A percentile compares a stretch with the other conserved stretches of the same genome.
These are phyloP conservation scores for Parietaria judaica DNA, from an alignment of 306 rosid species.

Conservation along the genomic window DNA sequence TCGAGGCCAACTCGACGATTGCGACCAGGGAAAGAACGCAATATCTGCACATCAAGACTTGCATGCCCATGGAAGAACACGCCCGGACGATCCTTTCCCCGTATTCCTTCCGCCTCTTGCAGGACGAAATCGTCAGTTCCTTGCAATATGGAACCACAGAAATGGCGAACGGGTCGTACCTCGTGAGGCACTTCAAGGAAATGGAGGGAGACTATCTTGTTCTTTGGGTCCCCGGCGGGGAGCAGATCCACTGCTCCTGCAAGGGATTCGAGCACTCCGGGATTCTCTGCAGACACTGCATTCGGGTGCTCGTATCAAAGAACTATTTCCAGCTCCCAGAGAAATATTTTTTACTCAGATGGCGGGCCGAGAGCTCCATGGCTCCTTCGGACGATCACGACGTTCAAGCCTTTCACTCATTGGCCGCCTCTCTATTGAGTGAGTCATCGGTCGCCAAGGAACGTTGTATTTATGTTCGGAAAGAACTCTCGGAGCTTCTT, in stretches of 20 bases:
- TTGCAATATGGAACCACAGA: constrained; percentile 40
- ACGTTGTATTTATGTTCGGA: constrained; percentile 34
- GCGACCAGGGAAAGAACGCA: constrained; percentile 30
- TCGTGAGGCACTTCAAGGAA: constrained; percentile 48
- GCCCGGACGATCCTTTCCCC: constrained; percentile 48
- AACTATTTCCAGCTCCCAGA: constrained; percentile 56
- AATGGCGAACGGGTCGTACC: constrained; percentile 47
- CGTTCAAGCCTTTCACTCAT: constrained; percentile 38
- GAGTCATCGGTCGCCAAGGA: constrained; percentile 47
- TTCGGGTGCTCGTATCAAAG: constrained; percentile 41
- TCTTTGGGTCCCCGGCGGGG: constrained; percentile 41
- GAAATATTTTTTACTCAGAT: constrained; percentile 44
- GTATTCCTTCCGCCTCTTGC: constrained; percentile 46
- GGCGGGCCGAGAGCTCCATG: constrained; percentile 38
- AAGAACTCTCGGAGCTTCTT: constrained; percentile 42
- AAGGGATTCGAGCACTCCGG: constrained; percentile 65
- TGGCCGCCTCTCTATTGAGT: constrained; percentile 36
- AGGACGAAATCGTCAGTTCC: constrained; percentile 41
- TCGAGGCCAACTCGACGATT: constrained; percentile 26
- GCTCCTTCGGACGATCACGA: constrained; percentile 23
- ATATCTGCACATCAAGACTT: constrained; percentile 36
- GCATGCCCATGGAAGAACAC: constrained; percentile 69
- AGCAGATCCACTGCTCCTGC: constrained; percentile 52
- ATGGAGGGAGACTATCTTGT: constrained; percentile 49
- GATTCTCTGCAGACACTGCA: constrained; percentile 51